Evolutionary conservation across 768 basidiomycete species (phyloP), one percentile per base, ranked within the genome.

Genomic region (Coprinopsis strossmayeri): DNA sequence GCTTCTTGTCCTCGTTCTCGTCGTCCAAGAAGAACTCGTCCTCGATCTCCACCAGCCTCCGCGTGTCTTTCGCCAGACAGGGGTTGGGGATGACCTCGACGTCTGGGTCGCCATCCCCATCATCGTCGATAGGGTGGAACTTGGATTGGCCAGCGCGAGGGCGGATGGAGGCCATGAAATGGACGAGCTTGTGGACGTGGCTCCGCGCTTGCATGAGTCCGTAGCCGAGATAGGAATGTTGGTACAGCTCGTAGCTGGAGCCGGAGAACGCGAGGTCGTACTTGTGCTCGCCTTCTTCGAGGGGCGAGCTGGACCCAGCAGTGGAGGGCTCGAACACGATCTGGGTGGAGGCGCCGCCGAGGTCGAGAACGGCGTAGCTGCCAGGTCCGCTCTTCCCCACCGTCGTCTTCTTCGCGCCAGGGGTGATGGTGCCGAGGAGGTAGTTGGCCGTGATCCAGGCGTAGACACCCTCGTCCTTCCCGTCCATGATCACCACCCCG

Each of bases 371-470:
- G 20, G 95, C 95, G 55, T 87, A 89, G 23, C 88, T 82, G 42
- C 25, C 17, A 20, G 18, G 69, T 63, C 15, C 70, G 55, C 21
- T 7, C 46, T 20, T 27, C 27, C 28, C 15, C 7, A 12, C 39
- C 23, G 18, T 28, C 21, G 25, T 46, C 42, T 25, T 27, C 34
- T 23, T 45, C 15, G 3, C 28, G 50, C 21, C 25, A 28, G 23
- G 26, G 25, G 55, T 73, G 59, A 96, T 81, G 32, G 85, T 80
- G 45, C 77, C 75, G 35, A 95, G 70, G 41, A 97, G 74, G 67
- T 96, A 97, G 66, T 98, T 98, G 51, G 89, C 91, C 15, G 95
- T 96, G 55, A 97, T 91, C 94, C 95, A 98, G 24, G 95, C 92
- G 62, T 89, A 98, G n/a, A 97, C 91, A 26, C 91, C 95, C 65